Percentiles rank a stretch among this genome's conserved stretches.
Evolutionary conservation across 192 early-diverging fungal genomes (phyloP).

Genomic region (Lobulomyces angularis): DNA sequence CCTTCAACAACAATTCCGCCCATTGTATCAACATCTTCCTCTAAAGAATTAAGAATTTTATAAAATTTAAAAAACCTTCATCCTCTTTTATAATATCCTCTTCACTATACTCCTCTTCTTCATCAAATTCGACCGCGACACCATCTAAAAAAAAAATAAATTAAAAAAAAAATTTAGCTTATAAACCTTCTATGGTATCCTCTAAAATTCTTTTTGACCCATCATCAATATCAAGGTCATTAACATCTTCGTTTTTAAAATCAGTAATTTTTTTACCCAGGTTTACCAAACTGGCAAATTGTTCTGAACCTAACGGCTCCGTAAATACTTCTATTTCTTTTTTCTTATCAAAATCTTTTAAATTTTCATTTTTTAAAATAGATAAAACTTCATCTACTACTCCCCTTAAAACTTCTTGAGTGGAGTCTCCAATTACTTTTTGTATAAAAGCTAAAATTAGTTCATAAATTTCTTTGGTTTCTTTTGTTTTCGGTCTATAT

Average conservation of each 20-base stretch:
- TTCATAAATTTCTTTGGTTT: conserved; percentile 81
- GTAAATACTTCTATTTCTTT: conserved; percentile 66
- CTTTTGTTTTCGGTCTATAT: conserved; percentile 81
- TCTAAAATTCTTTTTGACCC: conserved; percentile 37
- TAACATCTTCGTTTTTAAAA: conserved; percentile 45
- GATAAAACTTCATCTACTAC: conserved; percentile 76
- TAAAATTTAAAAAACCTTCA: conserved; percentile 6
- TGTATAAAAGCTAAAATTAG: conserved; percentile 75
- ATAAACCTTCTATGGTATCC: too few species aligned
- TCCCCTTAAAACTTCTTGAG: conserved; percentile 78
- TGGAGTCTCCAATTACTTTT: conserved; percentile 67
- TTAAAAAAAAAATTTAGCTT: too few species aligned
- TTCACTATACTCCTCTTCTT: conserved; percentile 70
- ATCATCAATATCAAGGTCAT: conserved; percentile 41
- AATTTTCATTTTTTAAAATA: conserved; percentile 67
- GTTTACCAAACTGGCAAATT: conserved; percentile 79
- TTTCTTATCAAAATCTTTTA: conserved; percentile 86
- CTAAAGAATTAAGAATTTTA: too few species aligned
- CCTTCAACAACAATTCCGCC: conserved; percentile 5
- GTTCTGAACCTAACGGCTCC: conserved; percentile 56
- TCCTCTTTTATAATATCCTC: conserved; percentile 24
- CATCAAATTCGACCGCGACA: conserved; percentile 93
- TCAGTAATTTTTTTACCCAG: conserved; percentile 93
- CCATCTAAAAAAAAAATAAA: too few species aligned
- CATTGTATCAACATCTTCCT: conserved; percentile 1